phyloP scores from a whole-genome alignment of 768 basidiomycete species.

The Paxillus rubicundulus region DNA sequence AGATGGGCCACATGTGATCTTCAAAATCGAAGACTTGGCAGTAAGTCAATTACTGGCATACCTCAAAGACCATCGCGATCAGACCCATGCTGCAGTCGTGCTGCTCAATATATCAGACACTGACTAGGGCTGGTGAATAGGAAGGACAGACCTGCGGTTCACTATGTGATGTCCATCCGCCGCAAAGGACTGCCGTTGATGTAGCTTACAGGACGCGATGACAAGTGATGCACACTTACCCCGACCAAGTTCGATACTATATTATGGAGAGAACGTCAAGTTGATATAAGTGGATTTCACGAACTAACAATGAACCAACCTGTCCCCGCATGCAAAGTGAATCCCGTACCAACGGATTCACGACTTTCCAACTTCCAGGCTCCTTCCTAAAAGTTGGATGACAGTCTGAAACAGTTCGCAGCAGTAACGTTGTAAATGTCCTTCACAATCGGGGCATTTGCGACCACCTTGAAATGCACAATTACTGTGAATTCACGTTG shows the following conservation, averaged over 20 bases:
- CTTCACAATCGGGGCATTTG: conserved; percentile 98
- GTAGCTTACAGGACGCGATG: neutral
- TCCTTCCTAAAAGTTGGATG: conserved; percentile 90
- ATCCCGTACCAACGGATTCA: conserved; percentile 74
- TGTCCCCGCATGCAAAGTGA: neutral
- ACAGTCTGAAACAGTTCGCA: conserved; percentile 94
- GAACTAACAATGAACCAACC: conserved; percentile 44
- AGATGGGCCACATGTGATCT: no score
- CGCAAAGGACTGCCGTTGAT: conserved; percentile 61
- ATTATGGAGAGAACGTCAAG: conserved; percentile 73
- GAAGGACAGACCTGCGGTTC: conserved; percentile 70
- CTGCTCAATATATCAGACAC: conserved; percentile 27
- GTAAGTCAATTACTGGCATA: no score
- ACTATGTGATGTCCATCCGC: conserved; percentile 90
- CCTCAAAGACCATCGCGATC: neutral
- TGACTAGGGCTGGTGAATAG: no score
- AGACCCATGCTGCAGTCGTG: conserved; percentile 67
- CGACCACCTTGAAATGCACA: conserved; percentile 95
- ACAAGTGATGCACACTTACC: conserved; percentile 32
- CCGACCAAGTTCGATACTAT: conserved; percentile 70
- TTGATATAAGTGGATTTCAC: conserved; percentile 76
- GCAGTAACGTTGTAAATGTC: conserved; percentile 98
- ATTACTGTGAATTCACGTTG: conserved; percentile 59
- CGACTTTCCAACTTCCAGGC: conserved; percentile 72
- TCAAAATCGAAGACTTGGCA: no score